These are phyloP conservation scores for Chlorella sp. DNA, from an alignment of 139 green algal species.

Conservation along the genomic window DNA sequence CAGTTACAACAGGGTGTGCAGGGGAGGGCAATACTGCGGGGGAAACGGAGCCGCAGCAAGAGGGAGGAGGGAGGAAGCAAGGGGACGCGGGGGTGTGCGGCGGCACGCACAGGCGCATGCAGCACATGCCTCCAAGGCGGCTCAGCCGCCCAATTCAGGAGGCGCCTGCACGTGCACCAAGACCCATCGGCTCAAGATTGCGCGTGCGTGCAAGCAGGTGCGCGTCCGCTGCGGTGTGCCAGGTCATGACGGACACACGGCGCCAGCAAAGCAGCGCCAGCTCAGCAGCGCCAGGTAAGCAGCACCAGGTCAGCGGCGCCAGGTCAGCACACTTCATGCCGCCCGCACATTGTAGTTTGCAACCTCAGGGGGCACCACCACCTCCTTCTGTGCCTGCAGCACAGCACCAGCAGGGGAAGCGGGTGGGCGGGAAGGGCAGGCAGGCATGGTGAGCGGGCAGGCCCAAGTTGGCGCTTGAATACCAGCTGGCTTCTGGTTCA, in stretches of 20 bases:
- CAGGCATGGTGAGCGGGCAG: neutral
- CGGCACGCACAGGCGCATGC: neutral
- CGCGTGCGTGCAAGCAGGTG: neutral
- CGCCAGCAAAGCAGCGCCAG: neutral
- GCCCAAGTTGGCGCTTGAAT: too few species aligned
- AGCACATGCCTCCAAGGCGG: neutral
- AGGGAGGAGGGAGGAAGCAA: neutral
- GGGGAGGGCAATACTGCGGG: too few species aligned
- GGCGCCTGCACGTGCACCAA: too few species aligned
- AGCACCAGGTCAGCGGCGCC: neutral
- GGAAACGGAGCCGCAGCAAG: neutral
- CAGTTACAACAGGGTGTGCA: too few species aligned
- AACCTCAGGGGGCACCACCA: conserved; percentile 3
- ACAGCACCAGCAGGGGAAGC: neutral
- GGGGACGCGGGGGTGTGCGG: too few species aligned
- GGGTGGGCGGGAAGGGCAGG: neutral
- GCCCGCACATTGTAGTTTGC: conserved; percentile 29
- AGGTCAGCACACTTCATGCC: neutral
- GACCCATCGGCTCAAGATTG: too few species aligned
- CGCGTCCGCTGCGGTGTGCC: neutral
- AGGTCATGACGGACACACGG: neutral
- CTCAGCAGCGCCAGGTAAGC: neutral
- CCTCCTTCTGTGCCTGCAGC: conserved; percentile 18
- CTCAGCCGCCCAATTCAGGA: neutral
- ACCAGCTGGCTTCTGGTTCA: too few species aligned